These are phyloP conservation scores for Chrysoporthe austroafricana DNA, from an alignment of 2,329 filamentous ascomycete genomes.

Conservation along the genomic window DNA sequence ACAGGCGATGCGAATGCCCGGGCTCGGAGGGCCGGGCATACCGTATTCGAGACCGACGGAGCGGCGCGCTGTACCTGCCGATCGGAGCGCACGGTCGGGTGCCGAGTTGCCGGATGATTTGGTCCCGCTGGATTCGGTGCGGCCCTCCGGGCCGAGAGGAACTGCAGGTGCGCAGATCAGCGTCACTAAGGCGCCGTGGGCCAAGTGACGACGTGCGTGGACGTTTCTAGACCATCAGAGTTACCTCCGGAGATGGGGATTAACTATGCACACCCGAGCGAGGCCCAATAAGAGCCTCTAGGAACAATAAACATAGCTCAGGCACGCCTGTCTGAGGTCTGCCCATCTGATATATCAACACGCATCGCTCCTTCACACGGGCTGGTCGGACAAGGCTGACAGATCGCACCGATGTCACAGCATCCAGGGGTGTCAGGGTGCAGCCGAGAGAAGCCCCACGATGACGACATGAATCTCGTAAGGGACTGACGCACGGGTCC, in stretches of 20 bases:
- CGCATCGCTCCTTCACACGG: not conserved
- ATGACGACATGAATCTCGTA: not conserved
- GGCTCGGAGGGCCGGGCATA: constrained; percentile 37
- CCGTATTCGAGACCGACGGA: constrained; percentile 35
- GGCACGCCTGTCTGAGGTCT: not conserved
- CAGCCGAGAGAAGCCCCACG: not conserved
- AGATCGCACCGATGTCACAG: not conserved
- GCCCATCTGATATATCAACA: not conserved
- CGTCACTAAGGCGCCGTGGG: constrained; percentile 29
- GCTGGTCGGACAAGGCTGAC: not conserved
- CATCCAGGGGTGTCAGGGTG: not conserved
- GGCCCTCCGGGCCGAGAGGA: constrained; percentile 26
- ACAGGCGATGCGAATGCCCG: constrained; percentile 46
- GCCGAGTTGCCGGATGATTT: constrained; percentile 9
- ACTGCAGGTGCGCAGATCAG: constrained; percentile 28
- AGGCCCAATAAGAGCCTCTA: not conserved
- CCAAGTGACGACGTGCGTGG: constrained; percentile 19
- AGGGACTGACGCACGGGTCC: not conserved
- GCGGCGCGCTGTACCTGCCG: constrained; percentile 15
- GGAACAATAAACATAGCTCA: too few species aligned
- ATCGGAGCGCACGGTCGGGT: not conserved
- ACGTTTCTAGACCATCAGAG: not conserved
- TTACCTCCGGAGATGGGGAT: not conserved
- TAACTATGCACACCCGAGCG: not conserved
- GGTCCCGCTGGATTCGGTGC: constrained; percentile 12